Evolutionary conservation across 116 monocot genomes (phyloP), one percentile per base, ranked within the genome.

Genomic region (Trichopus zeylanicus): DNA sequence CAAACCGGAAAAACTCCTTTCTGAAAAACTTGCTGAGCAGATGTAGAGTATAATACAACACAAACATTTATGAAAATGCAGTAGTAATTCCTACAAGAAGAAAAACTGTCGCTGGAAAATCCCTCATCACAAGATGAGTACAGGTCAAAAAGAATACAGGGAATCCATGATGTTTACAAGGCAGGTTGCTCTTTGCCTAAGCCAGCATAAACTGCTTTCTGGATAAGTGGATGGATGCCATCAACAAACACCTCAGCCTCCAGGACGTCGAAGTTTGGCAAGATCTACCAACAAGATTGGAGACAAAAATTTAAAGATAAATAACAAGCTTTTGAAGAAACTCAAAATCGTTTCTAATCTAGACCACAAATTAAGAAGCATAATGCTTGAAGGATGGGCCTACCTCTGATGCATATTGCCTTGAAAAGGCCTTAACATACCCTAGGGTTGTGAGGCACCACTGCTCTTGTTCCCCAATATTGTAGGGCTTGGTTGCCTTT

Each of bases 391-490:
- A 35, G 20, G 20, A 28, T 10, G 38, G 26, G 57, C 55, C 46
- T 48, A 97, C 97, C 97, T 97, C 87, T 20, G 76, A 60, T 31
- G 91, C 84, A 77, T 97, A 97, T 61, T 87, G 83, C 60, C 97
- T 79, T 46, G 97, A 87, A 69, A 91, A 75, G 37, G 97, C 79
- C 64, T 91, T 97, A 20, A 85, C 80, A 68, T 97, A 78, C 25
- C 87, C 88, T 68, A 97, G 51, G 22, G 87, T 97, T 29, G 78
- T 70, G 42, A 81, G 74, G 54, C 85, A 82, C 97, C 97, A 97
- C 60, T 97, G 97, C 69, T 91, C 91, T 26, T 60, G 60, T 60
- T 97, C 91, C 28, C 75, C 84, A 60, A 78, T 70, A 26, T 63
- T 82, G 65, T 91, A 84, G 60, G 51, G 26, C 24, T 58, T 48